Evolutionary conservation across 2,329 filamentous ascomycete species (phyloP).

Genomic region (Claviceps fusiformis): DNA sequence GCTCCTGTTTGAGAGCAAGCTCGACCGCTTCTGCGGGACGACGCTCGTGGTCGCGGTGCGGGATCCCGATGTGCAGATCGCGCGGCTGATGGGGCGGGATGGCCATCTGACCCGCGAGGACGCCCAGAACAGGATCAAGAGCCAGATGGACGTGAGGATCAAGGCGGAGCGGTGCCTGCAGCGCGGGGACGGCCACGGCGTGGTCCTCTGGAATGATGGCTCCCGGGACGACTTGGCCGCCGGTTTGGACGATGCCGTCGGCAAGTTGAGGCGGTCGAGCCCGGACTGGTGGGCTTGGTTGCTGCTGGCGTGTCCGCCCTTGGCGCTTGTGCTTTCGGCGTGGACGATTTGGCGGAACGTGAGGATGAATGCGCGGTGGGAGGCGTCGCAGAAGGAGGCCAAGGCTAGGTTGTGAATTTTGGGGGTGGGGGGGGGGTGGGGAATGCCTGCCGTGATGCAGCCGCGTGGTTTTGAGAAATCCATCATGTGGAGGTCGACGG

Average conservation of each 20-base stretch:
- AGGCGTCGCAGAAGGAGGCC: constrained; percentile 16
- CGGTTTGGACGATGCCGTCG: constrained; percentile 55
- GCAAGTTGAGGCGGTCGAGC: constrained; percentile 45
- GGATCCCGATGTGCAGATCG: constrained; percentile 72
- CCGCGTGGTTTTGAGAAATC: too few relatives aligned
- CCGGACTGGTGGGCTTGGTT: constrained; percentile 77
- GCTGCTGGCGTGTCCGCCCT: constrained; percentile 55
- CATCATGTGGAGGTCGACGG: too few relatives aligned
- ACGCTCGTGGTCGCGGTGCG: constrained; percentile 77
- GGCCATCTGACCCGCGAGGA: constrained; percentile 69
- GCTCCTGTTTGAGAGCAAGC: constrained; percentile 74
- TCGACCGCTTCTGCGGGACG: constrained; percentile 74
- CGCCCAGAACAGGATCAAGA: constrained; percentile 71
- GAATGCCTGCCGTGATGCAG: too few relatives aligned
- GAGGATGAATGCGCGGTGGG: constrained; percentile 58
- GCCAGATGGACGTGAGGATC: constrained; percentile 72
- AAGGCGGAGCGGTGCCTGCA: constrained; percentile 67
- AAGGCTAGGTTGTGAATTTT: constrained; percentile 10
- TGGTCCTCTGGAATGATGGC: constrained; percentile 86
- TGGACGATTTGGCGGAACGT: constrained; percentile 65
- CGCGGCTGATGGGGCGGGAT: constrained; percentile 61
- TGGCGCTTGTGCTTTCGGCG: constrained; percentile 53
- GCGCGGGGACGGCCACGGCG: constrained; percentile 49
- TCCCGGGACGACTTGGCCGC: constrained; percentile 53
- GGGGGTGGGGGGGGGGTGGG: too few relatives aligned